These are phyloP conservation scores for Thalia dealbata DNA, from an alignment of 176 grass and related monocot genomes.

Conservation along the genomic window DNA sequence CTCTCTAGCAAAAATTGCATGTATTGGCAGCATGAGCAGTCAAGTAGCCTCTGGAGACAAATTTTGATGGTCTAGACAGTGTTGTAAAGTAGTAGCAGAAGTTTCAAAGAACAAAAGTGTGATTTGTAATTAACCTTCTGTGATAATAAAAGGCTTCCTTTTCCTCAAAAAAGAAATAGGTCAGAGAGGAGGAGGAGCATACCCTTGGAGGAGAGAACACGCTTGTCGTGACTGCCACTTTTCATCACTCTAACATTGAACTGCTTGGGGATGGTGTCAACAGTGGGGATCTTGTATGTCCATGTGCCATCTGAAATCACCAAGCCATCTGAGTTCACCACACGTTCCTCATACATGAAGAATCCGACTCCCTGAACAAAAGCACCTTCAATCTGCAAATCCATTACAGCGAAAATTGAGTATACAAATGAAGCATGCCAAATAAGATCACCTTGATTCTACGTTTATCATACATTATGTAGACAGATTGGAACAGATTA, in stretches of 20 bases:
- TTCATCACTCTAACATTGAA: constrained; percentile 63
- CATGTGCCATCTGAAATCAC: constrained; percentile 62
- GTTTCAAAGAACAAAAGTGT: too few species aligned
- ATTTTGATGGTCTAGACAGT: too few species aligned
- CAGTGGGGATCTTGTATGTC: constrained; percentile 78
- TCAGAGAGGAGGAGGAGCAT: not conserved
- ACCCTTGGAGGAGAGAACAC: constrained; percentile 77
- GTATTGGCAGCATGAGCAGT: not conserved
- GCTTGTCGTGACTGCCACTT: constrained; percentile 45
- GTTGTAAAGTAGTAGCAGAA: too few species aligned
- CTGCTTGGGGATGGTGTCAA: constrained; percentile 74
- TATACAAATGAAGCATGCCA: too few species aligned
- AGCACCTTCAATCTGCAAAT: constrained; percentile 6
- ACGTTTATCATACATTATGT: too few species aligned
- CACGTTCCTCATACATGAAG: constrained; percentile 69
- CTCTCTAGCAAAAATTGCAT: too few species aligned
- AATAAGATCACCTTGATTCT: too few species aligned
- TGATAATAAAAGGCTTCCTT: too few species aligned
- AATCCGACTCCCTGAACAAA: constrained; percentile 80
- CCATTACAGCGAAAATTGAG: too few species aligned
- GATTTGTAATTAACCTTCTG: too few species aligned
- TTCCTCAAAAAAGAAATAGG: too few species aligned
- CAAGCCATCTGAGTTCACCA: constrained; percentile 57
- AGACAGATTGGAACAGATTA: not conserved
- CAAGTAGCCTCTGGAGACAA: too few species aligned